Evolutionary conservation across 2,329 filamentous ascomycete genomes (phyloP).

Genomic region (Aureobasidium sp.): DNA sequence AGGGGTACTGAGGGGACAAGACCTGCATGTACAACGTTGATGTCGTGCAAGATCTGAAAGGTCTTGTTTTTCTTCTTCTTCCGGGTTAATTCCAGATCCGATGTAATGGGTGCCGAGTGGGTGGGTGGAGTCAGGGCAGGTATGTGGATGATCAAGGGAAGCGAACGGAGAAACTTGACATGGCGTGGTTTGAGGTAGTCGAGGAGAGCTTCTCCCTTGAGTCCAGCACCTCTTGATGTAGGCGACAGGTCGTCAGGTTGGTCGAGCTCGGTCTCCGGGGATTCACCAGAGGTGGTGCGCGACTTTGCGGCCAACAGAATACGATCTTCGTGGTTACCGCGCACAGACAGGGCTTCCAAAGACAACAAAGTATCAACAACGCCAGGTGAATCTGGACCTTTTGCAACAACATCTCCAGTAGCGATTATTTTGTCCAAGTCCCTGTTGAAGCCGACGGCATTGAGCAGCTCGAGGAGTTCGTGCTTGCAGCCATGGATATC

Average conservation of each 20-base stretch:
- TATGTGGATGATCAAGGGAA: slow-evolving; percentile 33
- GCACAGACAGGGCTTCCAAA: slow-evolving; percentile 70
- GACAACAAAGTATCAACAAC: slow-evolving; percentile 70
- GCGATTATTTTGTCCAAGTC: slow-evolving; percentile 67
- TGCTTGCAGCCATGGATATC: slow-evolving; percentile 85
- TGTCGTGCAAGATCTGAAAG: slow-evolving; percentile 21
- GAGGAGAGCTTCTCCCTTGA: slow-evolving; percentile 12
- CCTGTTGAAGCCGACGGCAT: slow-evolving; percentile 56
- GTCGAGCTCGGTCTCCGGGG: slow-evolving; percentile 13
- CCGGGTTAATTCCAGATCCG: background rate
- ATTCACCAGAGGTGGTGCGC: background rate
- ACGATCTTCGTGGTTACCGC: slow-evolving; percentile 88
- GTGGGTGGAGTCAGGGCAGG: slow-evolving; percentile 19
- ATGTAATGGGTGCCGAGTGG: background rate
- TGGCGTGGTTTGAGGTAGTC: slow-evolving; percentile 23
- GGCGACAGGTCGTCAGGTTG: background rate
- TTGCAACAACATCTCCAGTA: slow-evolving; percentile 73
- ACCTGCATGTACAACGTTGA: slow-evolving; percentile 79
- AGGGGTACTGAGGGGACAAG: slow-evolving; percentile 69
- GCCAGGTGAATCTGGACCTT: slow-evolving; percentile 74
- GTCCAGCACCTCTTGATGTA: slow-evolving; percentile 2
- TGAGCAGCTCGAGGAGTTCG: slow-evolving; percentile 56
- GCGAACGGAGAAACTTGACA: slow-evolving; percentile 27
- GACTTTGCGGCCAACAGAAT: slow-evolving; percentile 51
- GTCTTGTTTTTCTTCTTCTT: slow-evolving; percentile 13